Base-by-base conservation (phyloP, 1,139 yeast species). In the Schizosaccharomyces versatilis region DNA sequence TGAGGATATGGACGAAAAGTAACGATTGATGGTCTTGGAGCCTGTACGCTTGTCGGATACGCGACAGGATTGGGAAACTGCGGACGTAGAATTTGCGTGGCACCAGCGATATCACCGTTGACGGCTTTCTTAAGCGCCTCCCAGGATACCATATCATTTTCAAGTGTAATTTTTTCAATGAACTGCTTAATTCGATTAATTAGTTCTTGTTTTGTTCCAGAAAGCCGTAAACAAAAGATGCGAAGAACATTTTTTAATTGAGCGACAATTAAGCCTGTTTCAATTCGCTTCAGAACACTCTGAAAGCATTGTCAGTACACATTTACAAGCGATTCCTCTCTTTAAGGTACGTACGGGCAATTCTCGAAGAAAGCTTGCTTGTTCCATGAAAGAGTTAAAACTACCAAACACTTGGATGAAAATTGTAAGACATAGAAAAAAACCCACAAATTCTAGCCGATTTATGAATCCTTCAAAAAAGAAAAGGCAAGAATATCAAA, bases 241-340 rank as follows among this genome's bases (percentile, higher is more conserved):
- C 47, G 53, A 38, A 53, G 55, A 38, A 53, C 38, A 53, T 42
- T 32, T 17, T 49, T 53, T n/a, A 53, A 14, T n/a, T 47, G 47
- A 7, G 55, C 41, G n/a, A 53, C 54, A 38, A 47, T 51, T 7
- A 53, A 19, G 6, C 55, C 47, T 12, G 53, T 36, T 52, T 53
- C 55, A 12, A 53, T n/a, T 38, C 47, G 53, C 24, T 53, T 36
- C 7, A 51, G 14, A 36, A 53, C 51, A n/a, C 39, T 17, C 55
- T 53, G 51, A 24, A 14, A 49, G 3, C n/a, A 9, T 8, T 44
- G 19, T 17, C 9, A 9, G 14, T 3, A 44, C 8, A 5, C 12
- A 19, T 17, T 32, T 8, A 12, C 8, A 5, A 7, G 3, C 9
- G 3, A 24, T 24, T 24, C 32, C 5, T 19, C 9, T 9, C 8